These are phyloP conservation scores for Blastocystis sp. DNA, from an alignment of 352 stramenopile species.

Conservation along the genomic window DNA sequence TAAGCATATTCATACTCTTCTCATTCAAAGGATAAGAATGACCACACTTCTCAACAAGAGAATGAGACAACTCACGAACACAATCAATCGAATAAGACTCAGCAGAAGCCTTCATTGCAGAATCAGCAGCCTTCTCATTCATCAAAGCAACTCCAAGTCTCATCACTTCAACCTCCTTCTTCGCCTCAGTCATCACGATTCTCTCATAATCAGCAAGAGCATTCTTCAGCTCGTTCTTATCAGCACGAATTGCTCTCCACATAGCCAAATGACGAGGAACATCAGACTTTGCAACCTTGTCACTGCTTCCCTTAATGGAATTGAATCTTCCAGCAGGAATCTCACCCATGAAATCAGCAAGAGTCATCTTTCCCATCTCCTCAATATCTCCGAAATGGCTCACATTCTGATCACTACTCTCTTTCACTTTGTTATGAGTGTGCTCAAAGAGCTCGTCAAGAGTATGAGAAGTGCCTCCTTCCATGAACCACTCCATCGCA, in stretches of 20 bases:
- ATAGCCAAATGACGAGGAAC: conserved; percentile 51
- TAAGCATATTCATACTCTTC: conserved; percentile 40
- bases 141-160: conserved; percentile 44
- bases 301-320: not conserved
- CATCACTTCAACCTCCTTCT: conserved; percentile 56
- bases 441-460: conserved; percentile 33
- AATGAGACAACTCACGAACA: not conserved
- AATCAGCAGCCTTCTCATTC: conserved; percentile 50
- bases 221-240: not conserved
- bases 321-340: not conserved
- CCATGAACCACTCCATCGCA: conserved; percentile 52
- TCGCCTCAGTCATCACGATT: not conserved
- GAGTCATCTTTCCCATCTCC: conserved; percentile 8
- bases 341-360: conserved; percentile 26
- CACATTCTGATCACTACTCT: conserved; percentile 36
- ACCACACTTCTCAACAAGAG: conserved; percentile 22
- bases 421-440: not conserved
- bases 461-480: conserved; percentile 20
- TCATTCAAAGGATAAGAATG: not conserved
- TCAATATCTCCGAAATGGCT: conserved; percentile 38
- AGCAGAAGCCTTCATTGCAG: conserved; percentile 9
- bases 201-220: conserved; percentile 26
- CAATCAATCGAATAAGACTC: conserved; percentile 18
- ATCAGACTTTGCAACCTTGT: not conserved
- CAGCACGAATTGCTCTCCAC: conserved; percentile 55